These are phyloP conservation scores for Neonectria sp. DNA, from an alignment of 2,329 filamentous ascomycete species.

Conservation along the genomic window DNA sequence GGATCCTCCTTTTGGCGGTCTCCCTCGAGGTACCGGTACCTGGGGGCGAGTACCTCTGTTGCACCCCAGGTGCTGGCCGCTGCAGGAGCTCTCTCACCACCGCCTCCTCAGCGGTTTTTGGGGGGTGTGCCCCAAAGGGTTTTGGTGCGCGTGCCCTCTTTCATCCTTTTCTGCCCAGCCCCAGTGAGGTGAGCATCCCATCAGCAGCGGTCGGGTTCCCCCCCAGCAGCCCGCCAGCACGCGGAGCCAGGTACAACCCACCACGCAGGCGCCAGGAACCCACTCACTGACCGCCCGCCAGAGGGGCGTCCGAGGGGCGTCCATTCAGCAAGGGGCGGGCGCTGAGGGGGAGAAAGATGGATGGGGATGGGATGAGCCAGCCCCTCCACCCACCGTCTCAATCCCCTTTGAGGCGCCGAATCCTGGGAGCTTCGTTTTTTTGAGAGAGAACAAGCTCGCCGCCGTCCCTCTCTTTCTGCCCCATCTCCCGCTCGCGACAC, in stretches of 20 bases:
- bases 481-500: slow-evolving; percentile 39
- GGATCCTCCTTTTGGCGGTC: slow-evolving; percentile 17
- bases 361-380: slow-evolving; percentile 25
- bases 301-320: slow-evolving; percentile 17
- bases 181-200: slow-evolving; percentile 7
- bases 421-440: slow-evolving; percentile 50
- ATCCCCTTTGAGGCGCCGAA: slow-evolving; percentile 45
- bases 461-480: slow-evolving; percentile 30
- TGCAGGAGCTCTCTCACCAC: slow-evolving; percentile 3
- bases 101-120: slow-evolving; percentile 44
- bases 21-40: slow-evolving; percentile 41
- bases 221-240: neutral
- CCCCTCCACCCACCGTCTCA: slow-evolving; percentile 42
- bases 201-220: neutral
- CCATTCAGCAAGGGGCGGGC: slow-evolving; percentile 8
- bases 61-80: neutral
- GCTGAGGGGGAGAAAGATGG: slow-evolving; percentile 12
- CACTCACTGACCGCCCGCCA: neutral
- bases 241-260: slow-evolving; percentile 2
- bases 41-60: slow-evolving; percentile 19
- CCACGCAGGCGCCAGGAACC: neutral
- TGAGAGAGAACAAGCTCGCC: slow-evolving; percentile 42
- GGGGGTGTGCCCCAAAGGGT: slow-evolving; percentile 18
- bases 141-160: slow-evolving; percentile 26
- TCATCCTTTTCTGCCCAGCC: slow-evolving; percentile 7